Evolutionary conservation across 768 basidiomycete genomes (phyloP), one percentile per base, ranked within the genome.

Genomic region (Psilocybe tampanensis): DNA sequence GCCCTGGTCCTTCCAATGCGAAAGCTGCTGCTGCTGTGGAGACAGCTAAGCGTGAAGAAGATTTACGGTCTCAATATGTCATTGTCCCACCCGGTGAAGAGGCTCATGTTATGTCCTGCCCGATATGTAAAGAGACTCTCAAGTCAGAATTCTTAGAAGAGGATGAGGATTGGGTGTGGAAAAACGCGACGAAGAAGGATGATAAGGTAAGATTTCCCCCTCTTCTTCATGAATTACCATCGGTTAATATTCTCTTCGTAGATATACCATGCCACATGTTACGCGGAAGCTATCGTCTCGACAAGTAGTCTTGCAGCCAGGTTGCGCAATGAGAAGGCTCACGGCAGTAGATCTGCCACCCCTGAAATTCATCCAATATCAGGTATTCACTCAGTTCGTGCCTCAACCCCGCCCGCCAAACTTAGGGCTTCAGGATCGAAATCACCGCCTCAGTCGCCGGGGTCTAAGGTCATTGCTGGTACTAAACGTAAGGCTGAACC

Each of bases 91-190:
- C 88, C 36, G 91, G 90, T 61, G 89, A 91, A 74, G 94, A 94
- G 69, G 90, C 92, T 53, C 89, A 88, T 66, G 76, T 83, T 22
- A 74, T 93, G 64, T 85, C 89, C 60, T 99, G 96, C 79, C 94
- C 95, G 22, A 92, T 99, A 64, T 99, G 97, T 85, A 97, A 96
- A 78, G 96, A 99, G 73, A 73, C 71, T 54, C 80, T 98, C 71
- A 92, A 93, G 78, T 85, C 88, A 62, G 96, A 97, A 76, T 98
- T 92, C 70, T 72, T 88, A 55, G 94, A 98, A 69, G 95, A 97
- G 47, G 94, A 95, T 59, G 96, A 98, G 75, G 96, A 97, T 59
- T 98, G 95, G 95, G 90, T 97, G 12, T 99, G 94, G 94, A 85
- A 83, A 68, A 96, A 99, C 67, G 94, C 95, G 0, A 79, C 93